Evolutionary conservation across 2,329 filamentous ascomycete genomes (phyloP).

Genomic region (Alternaria panax): DNA sequence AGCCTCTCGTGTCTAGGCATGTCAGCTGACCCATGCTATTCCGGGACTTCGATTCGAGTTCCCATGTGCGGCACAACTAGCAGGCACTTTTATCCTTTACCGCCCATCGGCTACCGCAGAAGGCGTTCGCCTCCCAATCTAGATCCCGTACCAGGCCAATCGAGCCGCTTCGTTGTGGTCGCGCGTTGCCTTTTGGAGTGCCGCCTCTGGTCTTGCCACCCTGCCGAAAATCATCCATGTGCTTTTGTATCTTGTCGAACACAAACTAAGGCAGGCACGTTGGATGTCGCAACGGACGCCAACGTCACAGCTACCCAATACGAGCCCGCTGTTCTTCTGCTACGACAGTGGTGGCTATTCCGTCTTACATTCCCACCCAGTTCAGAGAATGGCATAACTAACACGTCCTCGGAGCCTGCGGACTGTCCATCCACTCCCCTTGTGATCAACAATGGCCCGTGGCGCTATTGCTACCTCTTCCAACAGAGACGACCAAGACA

Average conservation of each 20-base stretch:
- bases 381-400: constrained; percentile 27
- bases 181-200: neutral
- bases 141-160: constrained; percentile 8
- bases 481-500: constrained; percentile 31
- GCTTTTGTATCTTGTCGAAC: constrained; percentile 8
- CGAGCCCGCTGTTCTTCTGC: constrained; percentile 2
- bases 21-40: constrained; percentile 13
- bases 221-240: constrained; percentile 8
- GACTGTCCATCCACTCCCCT: constrained; percentile 15
- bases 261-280: constrained; percentile 9
- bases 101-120: constrained; percentile 6
- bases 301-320: constrained; percentile 22
- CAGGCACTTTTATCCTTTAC: neutral
- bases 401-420: constrained; percentile 29
- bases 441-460: constrained; percentile 38
- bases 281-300: constrained; percentile 15
- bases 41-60: constrained; percentile 15
- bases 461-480: constrained; percentile 28
- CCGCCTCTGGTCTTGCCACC: constrained; percentile 9
- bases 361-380: constrained; percentile 3
- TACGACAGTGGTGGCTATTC: constrained; percentile 18
- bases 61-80: neutral
- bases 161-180: constrained; percentile 1
- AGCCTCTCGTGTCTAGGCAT: neutral
- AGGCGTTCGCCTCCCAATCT: neutral